Evolutionary conservation across 257 asterid genomes (phyloP), one percentile per base, ranked within the genome.

Genomic region (Pogostemon cablin): DNA sequence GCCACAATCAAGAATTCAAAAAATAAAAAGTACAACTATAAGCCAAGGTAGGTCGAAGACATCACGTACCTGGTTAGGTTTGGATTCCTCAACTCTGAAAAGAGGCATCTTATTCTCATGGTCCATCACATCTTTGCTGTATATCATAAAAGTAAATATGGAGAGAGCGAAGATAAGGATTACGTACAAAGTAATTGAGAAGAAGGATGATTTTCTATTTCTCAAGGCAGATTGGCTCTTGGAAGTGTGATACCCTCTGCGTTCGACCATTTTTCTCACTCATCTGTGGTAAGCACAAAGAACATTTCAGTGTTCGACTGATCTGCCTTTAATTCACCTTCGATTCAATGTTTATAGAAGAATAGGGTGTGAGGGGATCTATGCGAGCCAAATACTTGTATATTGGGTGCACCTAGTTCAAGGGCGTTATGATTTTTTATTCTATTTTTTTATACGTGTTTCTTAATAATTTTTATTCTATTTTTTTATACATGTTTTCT

Each of bases 161-260:
- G 98, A 89, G 54, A 92, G 81, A 47, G 87, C 81, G 62, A 87
- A 82, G 9, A 89, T 72, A 50, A 86, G 78, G 75, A 82, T 75
- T 10, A 85, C 80, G 78, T 82, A 92, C 17, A 85, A 35, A 12
- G 86, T 57, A 35, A 83, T 65, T 54, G 96, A 81, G 17, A 80
- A 75, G 76, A 75, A 82, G 1, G 89, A 81, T 6, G 80, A 79
- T 65, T 82, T 87, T 50, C 86, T 76, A 34, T 72, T 75, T 74
- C 85, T 65, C n/a, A 72, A 62, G 40, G 75, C 17, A 39, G 67
- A 72, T 5, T 49, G 69, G 63, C 66, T 81, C 68, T 80, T 80
- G 41, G 80, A 41, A 52, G 73, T 73, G 66, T 68, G 79, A 54
- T 57, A 40, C 65, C 79, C 84, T 68, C 86, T 78, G 73, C 66